Conservation (phyloP, 257 asterid genomes). For the Dorcoceras hygrometricum region DNA sequence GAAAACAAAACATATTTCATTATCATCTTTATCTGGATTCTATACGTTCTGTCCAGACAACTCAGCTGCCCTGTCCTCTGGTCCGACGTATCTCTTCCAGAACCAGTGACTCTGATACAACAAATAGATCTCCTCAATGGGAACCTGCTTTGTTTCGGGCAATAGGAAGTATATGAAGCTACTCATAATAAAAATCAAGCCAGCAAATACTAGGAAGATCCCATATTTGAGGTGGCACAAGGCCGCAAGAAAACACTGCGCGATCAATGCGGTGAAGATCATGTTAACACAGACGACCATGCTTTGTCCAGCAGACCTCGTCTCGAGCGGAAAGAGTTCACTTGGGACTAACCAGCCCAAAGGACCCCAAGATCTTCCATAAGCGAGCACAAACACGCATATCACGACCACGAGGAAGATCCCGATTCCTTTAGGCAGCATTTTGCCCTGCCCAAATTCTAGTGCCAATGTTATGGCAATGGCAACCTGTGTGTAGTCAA, state of each 20-base stretch:
- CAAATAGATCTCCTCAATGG: slow-evolving; percentile 81
- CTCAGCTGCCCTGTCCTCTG: slow-evolving; percentile 21
- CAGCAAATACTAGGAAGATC: slow-evolving; percentile 68
- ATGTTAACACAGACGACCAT: slow-evolving; percentile 80
- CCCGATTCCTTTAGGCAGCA: slow-evolving; percentile 46
- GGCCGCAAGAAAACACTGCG: slow-evolving; percentile 70
- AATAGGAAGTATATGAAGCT: slow-evolving; percentile 65
- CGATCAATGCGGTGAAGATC: slow-evolving; percentile 83
- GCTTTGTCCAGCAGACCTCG: slow-evolving; percentile 85
- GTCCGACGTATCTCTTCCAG: slow-evolving; percentile 63
- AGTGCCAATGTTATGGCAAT: slow-evolving; percentile 65
- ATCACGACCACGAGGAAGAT: slow-evolving; percentile 53
- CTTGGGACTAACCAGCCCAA: slow-evolving; percentile 87
- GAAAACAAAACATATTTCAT: too few species aligned
- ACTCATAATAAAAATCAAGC: slow-evolving; percentile 57
- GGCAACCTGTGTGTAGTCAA: slow-evolving; percentile 41
- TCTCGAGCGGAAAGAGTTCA: slow-evolving; percentile 79
- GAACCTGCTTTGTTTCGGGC: slow-evolving; percentile 96
- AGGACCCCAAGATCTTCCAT: slow-evolving; percentile 86
- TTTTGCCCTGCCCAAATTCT: slow-evolving; percentile 60
- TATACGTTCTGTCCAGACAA: not conserved
- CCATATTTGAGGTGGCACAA: slow-evolving; percentile 79
- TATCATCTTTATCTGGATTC: too few species aligned
- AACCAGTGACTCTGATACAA: slow-evolving; percentile 72
- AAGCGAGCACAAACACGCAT: slow-evolving; percentile 61